A percentile compares a stretch with the other conserved stretches of the same genome.
Evolutionary conservation across 495 filamentous ascomycete genomes (phyloP).

Genomic region (Astrothelium macrocarpum): DNA sequence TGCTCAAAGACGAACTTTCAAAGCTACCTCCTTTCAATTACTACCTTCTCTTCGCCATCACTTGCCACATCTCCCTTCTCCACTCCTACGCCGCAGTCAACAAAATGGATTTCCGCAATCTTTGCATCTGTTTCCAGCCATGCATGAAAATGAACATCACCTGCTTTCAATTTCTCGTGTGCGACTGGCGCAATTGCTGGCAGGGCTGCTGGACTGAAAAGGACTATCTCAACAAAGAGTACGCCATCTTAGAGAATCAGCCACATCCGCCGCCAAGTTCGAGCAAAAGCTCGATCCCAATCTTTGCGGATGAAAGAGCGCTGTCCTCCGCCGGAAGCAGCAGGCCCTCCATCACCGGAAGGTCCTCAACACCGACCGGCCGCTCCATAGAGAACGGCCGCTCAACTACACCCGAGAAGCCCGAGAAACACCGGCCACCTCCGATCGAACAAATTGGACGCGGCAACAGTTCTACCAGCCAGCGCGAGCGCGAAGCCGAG

Average conservation of each 20-base stretch:
- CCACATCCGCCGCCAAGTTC: constrained; percentile 12
- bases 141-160: constrained; percentile 85
- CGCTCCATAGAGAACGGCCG: background rate
- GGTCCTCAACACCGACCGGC: constrained; percentile 7
- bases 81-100: constrained; percentile 78
- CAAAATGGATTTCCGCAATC: constrained; percentile 88
- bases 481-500: constrained; percentile 5
- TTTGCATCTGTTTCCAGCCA: constrained; percentile 90
- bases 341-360: constrained; percentile 16
- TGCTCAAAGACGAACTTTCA: constrained; percentile 81
- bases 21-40: constrained; percentile 88
- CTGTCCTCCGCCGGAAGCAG: constrained; percentile 20
- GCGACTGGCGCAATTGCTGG: constrained; percentile 90
- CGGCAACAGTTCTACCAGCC: background rate
- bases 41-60: constrained; percentile 91
- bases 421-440: constrained; percentile 4
- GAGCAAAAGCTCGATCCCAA: constrained; percentile 6
- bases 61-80: constrained; percentile 80
- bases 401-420: background rate
- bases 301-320: constrained; percentile 12
- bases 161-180: constrained; percentile 84
- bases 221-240: constrained; percentile 63
- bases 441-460: constrained; percentile 7
- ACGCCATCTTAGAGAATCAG: constrained; percentile 25
- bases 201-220: constrained; percentile 90